Evolutionary conservation across 2,329 filamentous ascomycete species (phyloP).

Genomic region (Fusarium oligoseptatum): DNA sequence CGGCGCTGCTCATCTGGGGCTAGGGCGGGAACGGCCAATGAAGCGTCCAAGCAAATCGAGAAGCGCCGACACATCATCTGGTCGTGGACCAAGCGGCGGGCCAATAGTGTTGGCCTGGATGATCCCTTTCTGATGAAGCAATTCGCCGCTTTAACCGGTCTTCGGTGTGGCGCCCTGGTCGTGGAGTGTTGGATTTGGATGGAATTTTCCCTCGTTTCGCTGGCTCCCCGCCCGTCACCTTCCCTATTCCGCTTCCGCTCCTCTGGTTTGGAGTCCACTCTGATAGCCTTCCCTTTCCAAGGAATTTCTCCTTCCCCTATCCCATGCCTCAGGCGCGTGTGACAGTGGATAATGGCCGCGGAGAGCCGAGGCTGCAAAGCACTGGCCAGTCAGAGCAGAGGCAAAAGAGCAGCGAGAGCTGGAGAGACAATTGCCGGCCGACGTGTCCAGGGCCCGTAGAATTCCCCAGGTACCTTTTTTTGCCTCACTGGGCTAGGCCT

Average conservation of each 20-base stretch:
- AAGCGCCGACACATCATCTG: neutral
- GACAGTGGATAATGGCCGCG: conserved; percentile 3
- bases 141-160: conserved; percentile 15
- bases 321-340: neutral
- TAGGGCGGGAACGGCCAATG: neutral
- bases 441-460: neutral
- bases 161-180: conserved; percentile 20
- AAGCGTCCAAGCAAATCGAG: conserved; percentile 1
- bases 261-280: neutral
- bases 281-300: neutral
- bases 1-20: conserved; percentile 9
- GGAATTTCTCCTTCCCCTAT: conserved; percentile 7
- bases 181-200: conserved; percentile 12
- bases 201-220: conserved; percentile 17
- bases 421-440: conserved; percentile 6
- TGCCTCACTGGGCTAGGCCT: conserved; percentile 11
- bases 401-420: neutral
- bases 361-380: conserved; percentile 1
- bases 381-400: conserved; percentile 6
- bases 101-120: neutral
- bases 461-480: conserved; percentile 3
- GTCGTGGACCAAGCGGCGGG: neutral
- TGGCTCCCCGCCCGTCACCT: neutral
- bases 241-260: conserved; percentile 6
- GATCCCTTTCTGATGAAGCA: conserved; percentile 6